Conservation (phyloP, 2,329 filamentous ascomycete species). For the Setomelanomma holmii region DNA sequence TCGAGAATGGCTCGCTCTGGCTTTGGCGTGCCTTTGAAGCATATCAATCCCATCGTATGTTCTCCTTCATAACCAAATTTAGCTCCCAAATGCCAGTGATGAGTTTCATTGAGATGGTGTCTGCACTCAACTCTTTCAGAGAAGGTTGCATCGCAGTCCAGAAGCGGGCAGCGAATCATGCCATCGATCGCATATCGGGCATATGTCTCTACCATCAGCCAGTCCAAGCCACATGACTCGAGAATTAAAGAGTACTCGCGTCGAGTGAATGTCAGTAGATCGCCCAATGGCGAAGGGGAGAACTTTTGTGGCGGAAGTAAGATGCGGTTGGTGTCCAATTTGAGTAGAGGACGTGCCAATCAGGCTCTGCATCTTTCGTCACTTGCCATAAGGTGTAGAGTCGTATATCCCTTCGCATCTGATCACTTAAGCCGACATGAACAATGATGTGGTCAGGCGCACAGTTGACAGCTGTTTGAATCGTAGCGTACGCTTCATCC, state of each 20-base stretch:
- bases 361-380: not conserved
- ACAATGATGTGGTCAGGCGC: not conserved
- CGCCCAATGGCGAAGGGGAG: conserved; percentile 6
- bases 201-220: conserved; percentile 12
- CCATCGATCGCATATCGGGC: conserved; percentile 7
- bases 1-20: not conserved
- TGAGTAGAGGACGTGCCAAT: conserved; percentile 1
- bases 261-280: conserved; percentile 1
- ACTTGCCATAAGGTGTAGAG: not conserved
- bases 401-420: not conserved
- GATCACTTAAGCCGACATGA: not conserved
- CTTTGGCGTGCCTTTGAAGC: not conserved
- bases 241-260: not conserved
- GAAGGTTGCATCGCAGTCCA: conserved; percentile 6
- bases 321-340: conserved; percentile 12
- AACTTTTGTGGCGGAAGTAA: conserved; percentile 6
- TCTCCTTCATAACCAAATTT: not conserved
- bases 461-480: not conserved
- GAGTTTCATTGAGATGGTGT: not conserved
- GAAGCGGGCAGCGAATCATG: conserved; percentile 8
- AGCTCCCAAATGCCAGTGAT: not conserved
- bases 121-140: not conserved
- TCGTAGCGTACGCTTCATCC: not conserved
- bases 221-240: conserved; percentile 4
- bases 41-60: not conserved